Conservation (phyloP, 495 filamentous ascomycete species). For the Penicillium egyptiacum region DNA sequence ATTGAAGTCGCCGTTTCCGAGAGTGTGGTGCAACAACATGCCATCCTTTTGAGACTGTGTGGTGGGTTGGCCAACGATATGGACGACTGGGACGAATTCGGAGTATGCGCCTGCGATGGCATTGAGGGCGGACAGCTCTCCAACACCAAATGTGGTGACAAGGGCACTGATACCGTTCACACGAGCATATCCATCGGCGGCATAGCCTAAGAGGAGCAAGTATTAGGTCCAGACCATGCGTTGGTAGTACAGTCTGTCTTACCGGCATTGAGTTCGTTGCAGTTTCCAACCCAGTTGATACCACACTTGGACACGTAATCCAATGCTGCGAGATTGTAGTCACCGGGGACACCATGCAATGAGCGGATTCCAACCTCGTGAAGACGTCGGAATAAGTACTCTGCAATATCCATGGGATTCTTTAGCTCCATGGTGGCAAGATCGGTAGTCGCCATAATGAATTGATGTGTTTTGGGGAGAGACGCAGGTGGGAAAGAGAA, state of each 20-base stretch:
- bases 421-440: slow-evolving; percentile 55
- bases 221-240: background rate
- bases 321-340: slow-evolving; percentile 56
- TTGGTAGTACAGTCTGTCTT: slow-evolving; percentile 14
- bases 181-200: slow-evolving; percentile 70
- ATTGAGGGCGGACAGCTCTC: slow-evolving; percentile 68
- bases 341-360: slow-evolving; percentile 66
- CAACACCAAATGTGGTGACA: slow-evolving; percentile 69
- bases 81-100: slow-evolving; percentile 61
- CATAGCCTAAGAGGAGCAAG: slow-evolving; percentile 53
- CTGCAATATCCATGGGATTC: slow-evolving; percentile 55
- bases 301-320: slow-evolving; percentile 61
- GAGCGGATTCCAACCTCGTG: slow-evolving; percentile 59
- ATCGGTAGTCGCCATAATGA: slow-evolving; percentile 48
- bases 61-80: slow-evolving; percentile 63
- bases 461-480: slow-evolving; percentile 3
- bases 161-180: slow-evolving; percentile 65
- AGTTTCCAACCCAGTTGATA: slow-evolving; percentile 67
- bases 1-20: slow-evolving; percentile 87
- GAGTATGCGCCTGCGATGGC: slow-evolving; percentile 65
- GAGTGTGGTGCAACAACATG: slow-evolving; percentile 84
- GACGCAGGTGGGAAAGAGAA: background rate
- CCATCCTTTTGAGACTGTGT: slow-evolving; percentile 52
- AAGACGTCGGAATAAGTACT: slow-evolving; percentile 66
- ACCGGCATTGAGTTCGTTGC: slow-evolving; percentile 69